Base-by-base conservation (phyloP, 441 rosid species). In the Gossypium schwendimanii region DNA sequence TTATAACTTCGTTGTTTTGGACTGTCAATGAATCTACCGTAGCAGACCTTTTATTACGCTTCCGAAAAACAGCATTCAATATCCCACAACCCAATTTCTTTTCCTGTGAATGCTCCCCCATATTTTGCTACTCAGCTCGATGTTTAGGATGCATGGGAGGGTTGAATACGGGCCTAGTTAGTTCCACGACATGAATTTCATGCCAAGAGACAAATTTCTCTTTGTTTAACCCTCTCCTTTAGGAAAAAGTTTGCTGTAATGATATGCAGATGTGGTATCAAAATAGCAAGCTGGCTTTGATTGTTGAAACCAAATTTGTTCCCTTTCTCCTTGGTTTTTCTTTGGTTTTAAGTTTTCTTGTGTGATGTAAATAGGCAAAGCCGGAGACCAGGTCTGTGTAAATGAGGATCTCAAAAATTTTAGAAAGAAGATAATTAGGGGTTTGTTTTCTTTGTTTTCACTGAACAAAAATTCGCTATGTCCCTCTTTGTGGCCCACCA, bases 1-100 rank as follows among this genome's bases (percentile, higher is more conserved):
- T 33, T 78, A 78, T 89, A n/a, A 69, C 72, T 18, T 77, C 50
- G 63, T 77, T 78, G 72, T 73, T 82, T 5, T 62, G 0, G 4
- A 74, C 39, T 0, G 83, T 76, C 31, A 83, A 66, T 4, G 90
- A 84, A 45, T 85, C 80, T 0, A 84, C 55, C 0, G 92, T 86
- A 33, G 81, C 73, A 4, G 82, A 39, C 80, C 91, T 89, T 76
- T 84, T 82, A 1, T 73, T 72, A 70, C 87, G 81, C 5, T 86
- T 70, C 8, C 97, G 93, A 3, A 92, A 84, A 69, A 94, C 87
- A 0, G 83, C 96, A 45, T 73, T 87, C 4, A 92, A 71, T 11
- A 94, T 69, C 76, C 93, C 91, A 68, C 98, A 94, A 12, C 97
- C 92, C 12, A 9, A 74, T 60, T 74, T 87, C 76, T 73, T 90